Percentiles rank a stretch among this genome's conserved stretches.
These are phyloP conservation scores for Silene uniflora DNA, from an alignment of 148 eudicot genomes.

Conservation along the genomic window DNA sequence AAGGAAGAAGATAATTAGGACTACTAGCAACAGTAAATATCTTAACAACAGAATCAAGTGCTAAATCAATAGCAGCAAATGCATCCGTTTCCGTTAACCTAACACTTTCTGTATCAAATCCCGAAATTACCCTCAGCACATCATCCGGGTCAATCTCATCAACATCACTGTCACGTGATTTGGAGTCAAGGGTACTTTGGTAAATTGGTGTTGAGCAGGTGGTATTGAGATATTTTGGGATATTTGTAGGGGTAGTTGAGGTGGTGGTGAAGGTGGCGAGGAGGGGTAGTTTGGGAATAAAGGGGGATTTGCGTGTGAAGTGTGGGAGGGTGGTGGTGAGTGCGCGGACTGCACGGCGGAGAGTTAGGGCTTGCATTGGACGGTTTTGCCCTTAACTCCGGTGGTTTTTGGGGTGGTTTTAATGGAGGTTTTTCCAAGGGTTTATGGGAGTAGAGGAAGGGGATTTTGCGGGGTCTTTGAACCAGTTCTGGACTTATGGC, in stretches of 20 bases:
- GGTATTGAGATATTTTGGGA: not conserved
- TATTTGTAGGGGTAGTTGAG: not conserved
- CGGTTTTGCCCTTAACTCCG: too few relatives aligned
- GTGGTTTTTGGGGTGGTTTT: constrained; percentile 2
- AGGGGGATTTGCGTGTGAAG: not conserved
- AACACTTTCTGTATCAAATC: not conserved
- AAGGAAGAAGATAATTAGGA: constrained; percentile 78
- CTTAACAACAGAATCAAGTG: constrained; percentile 89
- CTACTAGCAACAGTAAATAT: constrained; percentile 84
- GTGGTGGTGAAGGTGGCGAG: constrained; percentile 8
- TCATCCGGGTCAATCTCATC: not conserved
- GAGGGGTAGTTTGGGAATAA: constrained; percentile 16
- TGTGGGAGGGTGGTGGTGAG: constrained; percentile 16
- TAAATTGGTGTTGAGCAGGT: not conserved
- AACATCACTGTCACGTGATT: not conserved
- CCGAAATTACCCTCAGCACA: constrained; percentile 9
- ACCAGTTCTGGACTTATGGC: too few relatives aligned
- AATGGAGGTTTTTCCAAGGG: constrained; percentile 5
- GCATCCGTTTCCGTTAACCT: constrained; percentile 31
- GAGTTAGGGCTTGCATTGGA: constrained; percentile 22
- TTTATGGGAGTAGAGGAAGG: not conserved
- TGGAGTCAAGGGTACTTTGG: constrained; percentile 4
- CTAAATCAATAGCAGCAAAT: constrained; percentile 66
- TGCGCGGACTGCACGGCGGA: constrained; percentile 21
- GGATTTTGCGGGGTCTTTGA: too few relatives aligned